Percentiles rank a stretch among this genome's conserved stretches.
Evolutionary conservation across 352 stramenopile genomes (phyloP).

Genomic region (Halophytophthora batemanensis): DNA sequence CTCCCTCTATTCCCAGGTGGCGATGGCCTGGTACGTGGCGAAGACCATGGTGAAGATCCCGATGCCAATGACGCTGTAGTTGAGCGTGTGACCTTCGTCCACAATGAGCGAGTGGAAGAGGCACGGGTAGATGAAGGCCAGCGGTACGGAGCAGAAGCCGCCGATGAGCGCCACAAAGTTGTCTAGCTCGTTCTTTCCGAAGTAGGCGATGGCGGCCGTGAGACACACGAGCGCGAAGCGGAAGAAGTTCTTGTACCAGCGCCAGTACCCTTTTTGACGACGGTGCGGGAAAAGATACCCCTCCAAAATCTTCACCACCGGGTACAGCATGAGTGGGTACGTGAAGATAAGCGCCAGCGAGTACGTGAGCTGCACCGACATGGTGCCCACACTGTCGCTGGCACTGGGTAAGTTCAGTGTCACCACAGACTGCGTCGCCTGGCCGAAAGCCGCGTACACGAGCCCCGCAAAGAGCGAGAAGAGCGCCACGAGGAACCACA

Average conservation of each 20-base stretch:
- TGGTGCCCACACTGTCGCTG: conserved; percentile 46
- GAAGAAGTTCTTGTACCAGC: conserved; percentile 69
- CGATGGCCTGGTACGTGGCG: conserved; percentile 49
- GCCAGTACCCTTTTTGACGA: conserved; percentile 52
- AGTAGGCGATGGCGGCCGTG: conserved; percentile 61
- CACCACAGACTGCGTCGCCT: conserved; percentile 53
- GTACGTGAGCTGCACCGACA: conserved; percentile 65
- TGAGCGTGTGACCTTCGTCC: conserved; percentile 37
- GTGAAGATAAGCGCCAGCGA: conserved; percentile 65
- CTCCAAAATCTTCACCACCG: conserved; percentile 69
- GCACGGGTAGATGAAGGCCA: conserved; percentile 72
- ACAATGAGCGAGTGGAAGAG: conserved; percentile 62
- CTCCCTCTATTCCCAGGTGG: conserved; percentile 38
- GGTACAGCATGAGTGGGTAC: conserved; percentile 73
- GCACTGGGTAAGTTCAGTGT: conserved; percentile 58
- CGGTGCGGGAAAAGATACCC: conserved; percentile 48
- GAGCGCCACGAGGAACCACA: conserved; percentile 51
- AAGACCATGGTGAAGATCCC: conserved; percentile 63
- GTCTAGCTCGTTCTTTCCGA: conserved; percentile 60
- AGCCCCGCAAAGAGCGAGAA: conserved; percentile 54
- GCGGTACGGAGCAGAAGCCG: conserved; percentile 67
- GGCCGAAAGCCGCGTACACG: conserved; percentile 53
- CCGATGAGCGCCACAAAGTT: conserved; percentile 74
- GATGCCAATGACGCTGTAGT: conserved; percentile 43
- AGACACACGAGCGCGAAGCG: conserved; percentile 59